These are phyloP conservation scores for Nannizziopsis barbatae DNA, from an alignment of 2,329 filamentous ascomycete species.

Conservation along the genomic window DNA sequence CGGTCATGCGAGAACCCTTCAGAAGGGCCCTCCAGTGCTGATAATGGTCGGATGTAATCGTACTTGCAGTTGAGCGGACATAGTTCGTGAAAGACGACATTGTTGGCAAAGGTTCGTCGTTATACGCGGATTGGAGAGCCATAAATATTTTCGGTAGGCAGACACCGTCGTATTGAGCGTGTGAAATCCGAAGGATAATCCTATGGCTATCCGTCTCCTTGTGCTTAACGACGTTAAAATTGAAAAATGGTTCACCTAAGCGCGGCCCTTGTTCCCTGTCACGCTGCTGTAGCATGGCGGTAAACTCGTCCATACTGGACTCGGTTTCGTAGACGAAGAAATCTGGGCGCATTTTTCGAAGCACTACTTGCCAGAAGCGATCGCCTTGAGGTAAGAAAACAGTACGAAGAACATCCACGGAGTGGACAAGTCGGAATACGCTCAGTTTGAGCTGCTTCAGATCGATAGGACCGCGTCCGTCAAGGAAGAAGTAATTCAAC, in stretches of 20 bases:
- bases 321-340: slow-evolving; percentile 44
- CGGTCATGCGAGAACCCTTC: slow-evolving; percentile 42
- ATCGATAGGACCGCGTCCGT: slow-evolving; percentile 38
- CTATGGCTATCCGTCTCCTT: slow-evolving; percentile 36
- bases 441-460: slow-evolving; percentile 37
- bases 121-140: slow-evolving; percentile 48
- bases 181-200: slow-evolving; percentile 44
- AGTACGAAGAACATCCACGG: slow-evolving; percentile 55
- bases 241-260: slow-evolving; percentile 50
- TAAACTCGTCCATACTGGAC: slow-evolving; percentile 42
- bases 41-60: slow-evolving; percentile 38
- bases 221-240: slow-evolving; percentile 44
- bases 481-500: slow-evolving; percentile 53
- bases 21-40: slow-evolving; percentile 53
- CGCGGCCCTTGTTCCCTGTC: slow-evolving; percentile 48
- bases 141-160: slow-evolving; percentile 52
- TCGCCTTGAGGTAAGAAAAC: slow-evolving; percentile 48
- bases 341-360: slow-evolving; percentile 43
- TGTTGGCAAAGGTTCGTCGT: slow-evolving; percentile 28
- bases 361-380: slow-evolving; percentile 47
- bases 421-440: slow-evolving; percentile 43
- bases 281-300: slow-evolving; percentile 42
- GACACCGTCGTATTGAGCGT: slow-evolving; percentile 60
- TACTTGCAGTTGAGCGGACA: slow-evolving; percentile 32
- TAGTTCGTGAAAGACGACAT: slow-evolving; percentile 39